Base-by-base conservation (phyloP, 192 early-diverging fungal species). In the Coemansia sp. region DNA sequence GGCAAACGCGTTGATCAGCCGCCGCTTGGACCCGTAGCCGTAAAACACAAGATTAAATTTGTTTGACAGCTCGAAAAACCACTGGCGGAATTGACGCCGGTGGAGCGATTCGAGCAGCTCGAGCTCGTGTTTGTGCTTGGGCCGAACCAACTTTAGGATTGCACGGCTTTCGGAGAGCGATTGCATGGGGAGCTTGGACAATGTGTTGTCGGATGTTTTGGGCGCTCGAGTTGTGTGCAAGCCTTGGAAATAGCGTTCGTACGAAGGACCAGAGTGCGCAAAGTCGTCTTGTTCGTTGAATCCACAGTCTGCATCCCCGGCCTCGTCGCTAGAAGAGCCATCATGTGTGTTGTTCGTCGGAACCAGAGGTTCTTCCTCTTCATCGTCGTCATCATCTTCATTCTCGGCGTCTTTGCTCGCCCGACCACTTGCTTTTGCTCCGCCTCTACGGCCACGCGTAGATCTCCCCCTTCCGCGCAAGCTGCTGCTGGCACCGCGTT, bases 41-140 rank as follows among this genome's bases (percentile, higher is more conserved):
- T 94, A 96, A 47, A 96, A 90, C 1, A 94, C 63, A 5, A 99
- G 76, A 63, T 92, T 96, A 70, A 94, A 99, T 1, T 92, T 94
- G 11, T 82, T 80, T 3, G 66, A 54, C 4, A 97, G 75, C 67
- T 97, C 93, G 84, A 94, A 94, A 52, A 74, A 82, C 95, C 95
- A 98, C 66, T 99, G 93, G 1, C 74, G 75, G 62, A 94, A 98
- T 57, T 86, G 78, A 11, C 77, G 73, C 32, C 84, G 78, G 48
- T 92, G 88, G 3, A 85, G 68, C 2, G 66, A n/a, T 10, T 64
- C 59, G 12, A 92, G 61, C 22, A 82, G 73, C 22, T 76, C 75
- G 25, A 86, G 80, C 70, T 92, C 89, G 9, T 66, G 25, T 2
- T 78, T 60, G 62, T 94, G 92, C 39, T 90, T 91, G 14, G 60